A percentile compares a stretch with the other conserved stretches of the same genome.
Evolutionary conservation across 1,139 yeast genomes (phyloP).

Genomic region (Yamadazyma kanchanaburiensis): DNA sequence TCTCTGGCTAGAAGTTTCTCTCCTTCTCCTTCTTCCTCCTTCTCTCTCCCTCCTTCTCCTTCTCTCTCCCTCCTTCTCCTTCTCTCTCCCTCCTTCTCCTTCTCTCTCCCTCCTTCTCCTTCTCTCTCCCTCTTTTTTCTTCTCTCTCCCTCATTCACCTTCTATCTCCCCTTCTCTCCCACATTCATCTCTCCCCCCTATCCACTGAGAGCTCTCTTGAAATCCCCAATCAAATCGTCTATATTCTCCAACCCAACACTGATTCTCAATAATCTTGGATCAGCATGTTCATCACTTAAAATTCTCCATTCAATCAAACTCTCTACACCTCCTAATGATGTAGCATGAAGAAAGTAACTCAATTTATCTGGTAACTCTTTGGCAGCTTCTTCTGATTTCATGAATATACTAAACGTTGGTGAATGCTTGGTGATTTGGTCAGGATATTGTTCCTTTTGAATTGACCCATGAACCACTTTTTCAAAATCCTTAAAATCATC

Average conservation of each 20-base stretch:
- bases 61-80: no score
- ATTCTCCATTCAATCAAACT: slow-evolving; percentile 91
- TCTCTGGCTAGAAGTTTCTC: no score
- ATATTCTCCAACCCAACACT: slow-evolving; percentile 78
- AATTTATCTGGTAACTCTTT: slow-evolving; percentile 62
- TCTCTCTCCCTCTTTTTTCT: no score
- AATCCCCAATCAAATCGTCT: slow-evolving; percentile 69
- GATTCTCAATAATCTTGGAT: slow-evolving; percentile 59
- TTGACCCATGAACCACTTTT: slow-evolving; percentile 64
- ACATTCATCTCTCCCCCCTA: not conserved
- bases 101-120: no score
- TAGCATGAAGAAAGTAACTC: slow-evolving; percentile 80
- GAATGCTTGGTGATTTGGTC: slow-evolving; percentile 63
- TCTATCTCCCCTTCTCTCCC: no score
- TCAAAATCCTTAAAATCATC: slow-evolving; percentile 46
- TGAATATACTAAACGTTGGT: slow-evolving; percentile 72
- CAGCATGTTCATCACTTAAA: slow-evolving; percentile 64
- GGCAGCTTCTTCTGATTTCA: slow-evolving; percentile 54
- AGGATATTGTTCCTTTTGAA: slow-evolving; percentile 61
- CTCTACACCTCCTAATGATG: slow-evolving; percentile 85
- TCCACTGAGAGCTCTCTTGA: slow-evolving; percentile 29
- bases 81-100: no score
- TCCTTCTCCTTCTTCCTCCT: no score
- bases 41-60: no score
- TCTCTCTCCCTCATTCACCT: no score